phyloP scores from a whole-genome alignment of 1,139 yeast genomes.

The Blastobotrys malaysiensis region DNA sequence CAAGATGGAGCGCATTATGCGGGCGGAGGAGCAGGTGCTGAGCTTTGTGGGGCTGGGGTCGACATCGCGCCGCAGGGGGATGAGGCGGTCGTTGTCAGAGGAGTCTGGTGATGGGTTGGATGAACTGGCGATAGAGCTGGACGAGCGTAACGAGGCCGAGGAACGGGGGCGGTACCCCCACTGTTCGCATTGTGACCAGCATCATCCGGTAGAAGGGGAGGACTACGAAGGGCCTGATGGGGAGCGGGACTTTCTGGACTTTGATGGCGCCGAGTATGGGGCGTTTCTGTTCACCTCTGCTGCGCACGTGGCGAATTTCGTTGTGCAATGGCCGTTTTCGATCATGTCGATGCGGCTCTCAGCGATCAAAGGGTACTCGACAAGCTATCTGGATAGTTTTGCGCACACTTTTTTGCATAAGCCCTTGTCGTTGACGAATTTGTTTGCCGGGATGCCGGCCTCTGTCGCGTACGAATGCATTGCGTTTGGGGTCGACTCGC shows the following conservation, averaged over 20 bases:
- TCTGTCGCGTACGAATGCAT: not conserved
- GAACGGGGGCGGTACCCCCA: not conserved
- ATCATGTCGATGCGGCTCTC: not conserved
- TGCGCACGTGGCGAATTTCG: not conserved
- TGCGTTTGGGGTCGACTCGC: not conserved
- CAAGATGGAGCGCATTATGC: slow-evolving; percentile 9
- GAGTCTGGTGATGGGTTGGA: not conserved
- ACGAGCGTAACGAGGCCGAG: not conserved
- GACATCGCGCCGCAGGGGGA: not conserved
- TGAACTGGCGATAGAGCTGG: not conserved
- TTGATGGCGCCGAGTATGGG: not conserved
- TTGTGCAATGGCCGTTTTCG: not conserved
- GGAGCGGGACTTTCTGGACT: not conserved
- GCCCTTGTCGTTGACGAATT: not conserved
- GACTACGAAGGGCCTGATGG: not conserved
- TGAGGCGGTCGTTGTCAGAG: not conserved
- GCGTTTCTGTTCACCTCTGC: not conserved
- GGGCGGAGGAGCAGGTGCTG: slow-evolving; percentile 16
- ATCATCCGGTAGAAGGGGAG: not conserved
- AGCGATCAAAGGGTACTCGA: not conserved
- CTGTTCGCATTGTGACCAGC: not conserved
- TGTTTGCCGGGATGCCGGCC: not conserved
- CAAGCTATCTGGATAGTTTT: not conserved
- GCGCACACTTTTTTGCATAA: not conserved
- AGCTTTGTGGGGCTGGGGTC: slow-evolving; percentile 10